Evolutionary conservation across 768 basidiomycete genomes (phyloP).

Genomic region (Naganishia onofrii): DNA sequence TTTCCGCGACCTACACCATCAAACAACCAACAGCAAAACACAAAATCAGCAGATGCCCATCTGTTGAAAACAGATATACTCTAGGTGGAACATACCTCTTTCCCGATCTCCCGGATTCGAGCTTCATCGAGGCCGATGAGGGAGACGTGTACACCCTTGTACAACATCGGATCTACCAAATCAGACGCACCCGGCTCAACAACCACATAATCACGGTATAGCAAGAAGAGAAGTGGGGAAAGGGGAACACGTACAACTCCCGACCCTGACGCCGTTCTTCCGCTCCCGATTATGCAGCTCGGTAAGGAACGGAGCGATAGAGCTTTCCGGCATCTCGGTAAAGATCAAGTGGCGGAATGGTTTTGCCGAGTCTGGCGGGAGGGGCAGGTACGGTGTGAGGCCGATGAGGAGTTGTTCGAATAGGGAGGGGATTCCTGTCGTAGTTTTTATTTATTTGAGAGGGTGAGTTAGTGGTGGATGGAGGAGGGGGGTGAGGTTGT

Average conservation of each 20-base stretch:
- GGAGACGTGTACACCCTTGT: slow-evolving; percentile 67
- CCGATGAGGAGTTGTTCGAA: slow-evolving; percentile 78
- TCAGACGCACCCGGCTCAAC: background rate
- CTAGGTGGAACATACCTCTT: slow-evolving; percentile 49
- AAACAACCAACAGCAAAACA: background rate
- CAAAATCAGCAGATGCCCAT: too few species aligned
- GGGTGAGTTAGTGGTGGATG: too few species aligned
- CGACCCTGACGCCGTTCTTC: slow-evolving; percentile 73
- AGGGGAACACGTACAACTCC: slow-evolving; percentile 45
- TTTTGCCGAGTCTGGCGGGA: slow-evolving; percentile 71
- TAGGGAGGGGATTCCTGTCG: slow-evolving; percentile 68
- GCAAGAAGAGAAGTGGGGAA: too few species aligned
- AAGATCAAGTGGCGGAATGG: slow-evolving; percentile 79
- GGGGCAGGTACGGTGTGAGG: slow-evolving; percentile 69
- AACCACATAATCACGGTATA: too few species aligned
- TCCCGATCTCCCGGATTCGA: slow-evolving; percentile 49
- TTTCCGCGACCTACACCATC: slow-evolving; percentile 50
- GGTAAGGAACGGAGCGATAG: slow-evolving; percentile 82
- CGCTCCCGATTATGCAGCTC: slow-evolving; percentile 71
- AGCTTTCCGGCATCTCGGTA: slow-evolving; percentile 77
- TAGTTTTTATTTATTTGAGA: too few species aligned
- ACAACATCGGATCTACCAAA: slow-evolving; percentile 28
- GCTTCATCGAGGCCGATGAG: slow-evolving; percentile 58
- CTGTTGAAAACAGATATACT: too few species aligned
- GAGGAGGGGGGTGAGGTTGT: background rate